Evolutionary conservation across 352 stramenopile species (phyloP), one percentile per base, ranked within the genome.

Genomic region (Phytophthora melonis): DNA sequence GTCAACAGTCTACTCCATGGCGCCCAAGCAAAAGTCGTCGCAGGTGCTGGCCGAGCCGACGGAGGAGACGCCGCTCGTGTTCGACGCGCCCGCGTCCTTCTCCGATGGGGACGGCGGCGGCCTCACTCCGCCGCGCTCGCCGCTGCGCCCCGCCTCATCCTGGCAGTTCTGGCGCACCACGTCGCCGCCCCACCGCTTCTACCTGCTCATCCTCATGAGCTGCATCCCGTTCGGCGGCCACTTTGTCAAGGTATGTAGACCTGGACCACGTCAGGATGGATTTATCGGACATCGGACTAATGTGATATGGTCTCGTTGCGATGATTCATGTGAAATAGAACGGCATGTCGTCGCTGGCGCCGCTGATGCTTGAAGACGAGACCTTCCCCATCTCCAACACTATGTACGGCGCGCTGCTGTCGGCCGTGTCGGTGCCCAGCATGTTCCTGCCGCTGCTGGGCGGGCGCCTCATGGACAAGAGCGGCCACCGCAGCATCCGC

Each of bases 391-490:
- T 97, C 60, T 79, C 88, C 39, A 95, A 93, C 68, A 95, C 87
- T 47, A 94, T 94, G 87, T 96, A 94, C 66, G 90, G 90, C 45
- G 88, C 88, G 41, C 70, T 96, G 53, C 71, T 94, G 60, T 94
- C 88, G 30, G 86, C 86, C 39, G 88, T 97, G 64, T 93, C 87
- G 3, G 85, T 97, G 54, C 88, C 88, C 47, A 93, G 89, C 72
- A 95, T 95, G 88, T 88, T 95, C 53, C 62, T 96, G 63, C 90
- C 90, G 30, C 80, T 96, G 36, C 76, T 94, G 36, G 90, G 88
- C 34, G 90, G 88, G 16, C 88, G 87, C 3, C 63, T 95, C 21
- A 75, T 96, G 47, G 90, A 96, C 77, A 93, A 93, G 76, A 89
- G 82, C 36, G 90, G 90, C 53, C 83, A 93, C 54, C 72, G 72